Evolutionary conservation across 2,329 filamentous ascomycete genomes (phyloP).

Genomic region (Mycocentrospora acerina): DNA sequence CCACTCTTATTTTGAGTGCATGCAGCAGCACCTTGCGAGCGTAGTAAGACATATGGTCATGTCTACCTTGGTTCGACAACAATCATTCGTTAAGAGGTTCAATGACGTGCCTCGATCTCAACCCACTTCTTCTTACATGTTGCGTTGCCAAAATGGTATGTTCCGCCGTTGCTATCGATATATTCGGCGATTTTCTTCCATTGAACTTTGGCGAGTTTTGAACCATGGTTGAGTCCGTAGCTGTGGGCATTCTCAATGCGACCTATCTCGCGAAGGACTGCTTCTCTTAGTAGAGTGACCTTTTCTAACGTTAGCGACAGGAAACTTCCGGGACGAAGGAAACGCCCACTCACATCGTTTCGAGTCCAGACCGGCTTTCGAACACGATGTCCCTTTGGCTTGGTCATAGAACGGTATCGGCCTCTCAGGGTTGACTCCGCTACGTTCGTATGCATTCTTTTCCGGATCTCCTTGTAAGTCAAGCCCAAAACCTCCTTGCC

Average conservation of each 20-base stretch:
- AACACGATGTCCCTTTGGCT: constrained; percentile 61
- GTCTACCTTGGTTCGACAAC: too few relatives aligned
- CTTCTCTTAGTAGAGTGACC: constrained; percentile 25
- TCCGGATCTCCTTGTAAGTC: constrained; percentile 66
- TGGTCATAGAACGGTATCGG: constrained; percentile 65
- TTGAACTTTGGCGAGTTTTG: constrained; percentile 48
- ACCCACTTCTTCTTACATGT: constrained; percentile 65
- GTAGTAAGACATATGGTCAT: too few relatives aligned
- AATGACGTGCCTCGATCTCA: constrained; percentile 31
- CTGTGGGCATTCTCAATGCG: constrained; percentile 14
- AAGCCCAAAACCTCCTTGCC: constrained; percentile 55
- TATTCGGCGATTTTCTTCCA: constrained; percentile 62
- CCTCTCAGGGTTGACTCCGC: constrained; percentile 74
- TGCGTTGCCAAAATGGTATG: constrained; percentile 61
- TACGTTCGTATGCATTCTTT: constrained; percentile 57
- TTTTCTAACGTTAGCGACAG: constrained; percentile 14
- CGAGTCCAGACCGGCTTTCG: constrained; percentile 66
- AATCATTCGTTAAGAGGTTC: too few relatives aligned
- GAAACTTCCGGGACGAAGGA: background rate
- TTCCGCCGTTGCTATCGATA: constrained; percentile 55
- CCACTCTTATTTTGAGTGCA: too few relatives aligned
- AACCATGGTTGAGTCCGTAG: constrained; percentile 8
- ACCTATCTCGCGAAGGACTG: constrained; percentile 24
- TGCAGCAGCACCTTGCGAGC: too few relatives aligned
- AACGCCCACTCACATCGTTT: constrained; percentile 60